phyloP scores from a whole-genome alignment of 345 rosid genomes.

The Hypericum perforatum region DNA sequence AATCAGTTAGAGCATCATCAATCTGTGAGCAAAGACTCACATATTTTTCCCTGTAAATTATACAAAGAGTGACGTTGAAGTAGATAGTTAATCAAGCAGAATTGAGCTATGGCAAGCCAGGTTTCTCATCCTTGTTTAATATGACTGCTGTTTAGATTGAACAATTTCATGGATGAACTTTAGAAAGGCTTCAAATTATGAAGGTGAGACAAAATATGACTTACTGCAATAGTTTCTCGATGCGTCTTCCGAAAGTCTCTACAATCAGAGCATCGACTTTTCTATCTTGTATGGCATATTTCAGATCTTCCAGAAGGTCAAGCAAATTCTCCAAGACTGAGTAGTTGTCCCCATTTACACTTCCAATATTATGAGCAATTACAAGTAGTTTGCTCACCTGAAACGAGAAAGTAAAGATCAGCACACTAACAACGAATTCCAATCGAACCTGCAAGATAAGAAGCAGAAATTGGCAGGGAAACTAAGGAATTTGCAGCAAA shows the following conservation, averaged over 20 bases:
- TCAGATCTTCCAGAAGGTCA: slow-evolving; percentile 67
- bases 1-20: slow-evolving; percentile 68
- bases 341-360: slow-evolving; percentile 54
- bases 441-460: slow-evolving; percentile 8
- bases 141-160: slow-evolving; percentile 1
- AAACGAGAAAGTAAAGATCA: slow-evolving; percentile 5
- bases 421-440: slow-evolving; percentile 1
- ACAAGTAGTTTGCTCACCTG: slow-evolving; percentile 75
- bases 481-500: neutral
- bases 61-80: slow-evolving; percentile 3
- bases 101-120: neutral
- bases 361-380: slow-evolving; percentile 70
- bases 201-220: slow-evolving; percentile 6
- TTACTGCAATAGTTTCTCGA: slow-evolving; percentile 91
- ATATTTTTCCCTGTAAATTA: slow-evolving; percentile 71
- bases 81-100: neutral
- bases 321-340: slow-evolving; percentile 64
- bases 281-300: slow-evolving; percentile 85
- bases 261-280: slow-evolving; percentile 91
- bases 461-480: too few relatives aligned
- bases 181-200: neutral
- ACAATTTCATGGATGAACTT: neutral
- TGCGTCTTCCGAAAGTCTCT: slow-evolving; percentile 94
- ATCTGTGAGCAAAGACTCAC: slow-evolving; percentile 64
- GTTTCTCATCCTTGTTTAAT: too few relatives aligned